Base-by-base conservation (phyloP, 305 asterid species). In the Lippia alba region DNA sequence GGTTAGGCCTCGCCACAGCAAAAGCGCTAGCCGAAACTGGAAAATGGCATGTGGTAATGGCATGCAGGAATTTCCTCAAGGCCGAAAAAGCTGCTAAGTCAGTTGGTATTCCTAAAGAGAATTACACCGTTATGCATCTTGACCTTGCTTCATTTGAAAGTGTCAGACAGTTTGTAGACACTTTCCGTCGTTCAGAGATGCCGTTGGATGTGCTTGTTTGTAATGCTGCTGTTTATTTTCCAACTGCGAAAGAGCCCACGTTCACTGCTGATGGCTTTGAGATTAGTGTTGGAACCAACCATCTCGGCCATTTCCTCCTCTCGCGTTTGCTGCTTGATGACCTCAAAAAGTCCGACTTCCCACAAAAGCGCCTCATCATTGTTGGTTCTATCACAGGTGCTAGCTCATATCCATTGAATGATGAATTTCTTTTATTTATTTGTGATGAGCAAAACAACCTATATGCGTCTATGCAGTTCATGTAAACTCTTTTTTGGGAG, bases 381-480 rank as follows among this genome's bases (percentile, higher is more conserved):
- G 99, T 91, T 33, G 99, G 99, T 55, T 94, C 99, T 63, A 94
- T 94, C 4, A 94, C 99, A 80, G 99, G 98, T 94, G 82, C 39
- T 33, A 34, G 36, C 16, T 39, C 51, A 34, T 18, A 44, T 18
- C 69, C 60, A 34, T 18, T 19, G 45, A 41, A 16, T 30, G 15
- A 17, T 44, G 30, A 24, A 24, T 24, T 24, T 24, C 30, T 24
- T 24, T 24, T 24, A 24, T 24, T 24, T 24, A 3, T 24, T 24
- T 24, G 30, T 24, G 30, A 24, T 24, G 30, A 24, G 30, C 3
- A 3, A 3, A 24, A 24, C 30, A 24, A 24, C 30, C 30, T 24
- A 1, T 24, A 24, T 24, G 30, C 30, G 30, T 24, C 30, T 24
- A 3, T 24, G 3, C 30, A 24, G 3, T 24, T 24, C 30, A 24